phyloP scores from a whole-genome alignment of 441 rosid species.

The Gossypium lobatum region DNA sequence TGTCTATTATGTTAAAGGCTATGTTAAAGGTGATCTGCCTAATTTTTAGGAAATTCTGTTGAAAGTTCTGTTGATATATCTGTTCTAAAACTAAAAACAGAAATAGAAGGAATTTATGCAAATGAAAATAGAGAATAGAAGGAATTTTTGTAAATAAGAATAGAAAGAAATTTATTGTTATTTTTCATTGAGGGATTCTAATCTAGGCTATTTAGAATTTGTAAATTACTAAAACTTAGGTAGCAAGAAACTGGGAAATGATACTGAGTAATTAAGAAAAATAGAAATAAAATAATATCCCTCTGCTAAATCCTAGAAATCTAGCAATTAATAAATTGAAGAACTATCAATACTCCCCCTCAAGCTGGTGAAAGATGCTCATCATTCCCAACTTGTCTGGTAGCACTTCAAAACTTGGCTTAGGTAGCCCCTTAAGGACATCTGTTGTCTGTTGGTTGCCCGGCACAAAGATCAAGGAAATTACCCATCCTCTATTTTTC shows the following conservation, averaged over 20 bases:
- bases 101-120: no score
- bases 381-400: no score
- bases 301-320: background rate
- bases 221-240: background rate
- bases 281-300: background rate
- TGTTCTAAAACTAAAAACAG: background rate
- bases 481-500: no score
- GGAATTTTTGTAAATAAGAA: background rate
- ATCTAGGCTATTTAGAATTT: background rate
- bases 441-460: no score
- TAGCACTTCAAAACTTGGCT: no score
- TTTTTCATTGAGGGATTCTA: background rate
- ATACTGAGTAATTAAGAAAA: background rate
- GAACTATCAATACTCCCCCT: background rate
- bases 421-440: no score
- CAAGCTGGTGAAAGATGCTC: no score
- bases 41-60: background rate
- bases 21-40: constrained; percentile 1
- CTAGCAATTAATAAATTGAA: background rate
- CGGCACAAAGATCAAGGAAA: no score
- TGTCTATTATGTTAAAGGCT: background rate
- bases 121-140: background rate
- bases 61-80: background rate
- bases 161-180: background rate
- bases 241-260: background rate